These are phyloP conservation scores for Hyphopichia buzzinii DNA, from an alignment of 1,139 yeast species.

Conservation along the genomic window DNA sequence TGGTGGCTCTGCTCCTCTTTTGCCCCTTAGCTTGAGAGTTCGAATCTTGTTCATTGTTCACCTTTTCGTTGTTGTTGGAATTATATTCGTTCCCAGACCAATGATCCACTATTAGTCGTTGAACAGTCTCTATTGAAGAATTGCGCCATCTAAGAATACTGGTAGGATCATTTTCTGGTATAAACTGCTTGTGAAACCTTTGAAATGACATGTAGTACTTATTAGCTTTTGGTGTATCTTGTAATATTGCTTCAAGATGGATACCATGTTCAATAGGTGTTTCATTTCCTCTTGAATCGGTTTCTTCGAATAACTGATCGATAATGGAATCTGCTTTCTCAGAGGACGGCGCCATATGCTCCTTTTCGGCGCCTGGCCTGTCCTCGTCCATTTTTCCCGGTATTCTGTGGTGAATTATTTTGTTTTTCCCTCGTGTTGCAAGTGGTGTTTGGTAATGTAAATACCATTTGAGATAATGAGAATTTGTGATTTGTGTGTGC, in stretches of 20 bases:
- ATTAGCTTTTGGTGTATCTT: slow-evolving; percentile 29
- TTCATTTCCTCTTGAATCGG: background rate
- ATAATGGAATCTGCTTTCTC: too few species aligned
- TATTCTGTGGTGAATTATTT: too few species aligned
- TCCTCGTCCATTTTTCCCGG: too few species aligned
- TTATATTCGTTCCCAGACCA: slow-evolving; percentile 22
- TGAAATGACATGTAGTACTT: slow-evolving; percentile 34
- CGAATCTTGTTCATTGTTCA: too few species aligned
- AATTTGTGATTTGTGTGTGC: too few species aligned
- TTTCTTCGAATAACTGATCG: slow-evolving; percentile 1
- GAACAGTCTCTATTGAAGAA: slow-evolving; percentile 28
- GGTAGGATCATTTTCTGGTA: slow-evolving; percentile 14
- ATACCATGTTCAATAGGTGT: background rate
- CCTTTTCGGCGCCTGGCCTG: too few species aligned
- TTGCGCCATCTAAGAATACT: slow-evolving; percentile 34
- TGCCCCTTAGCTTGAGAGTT: background rate
- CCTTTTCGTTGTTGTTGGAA: too few species aligned
- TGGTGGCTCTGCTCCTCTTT: slow-evolving; percentile 3
- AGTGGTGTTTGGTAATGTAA: too few species aligned
- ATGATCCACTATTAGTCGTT: slow-evolving; percentile 25
- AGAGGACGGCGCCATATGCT: too few species aligned
- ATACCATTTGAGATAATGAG: too few species aligned
- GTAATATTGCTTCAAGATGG: slow-evolving; percentile 40
- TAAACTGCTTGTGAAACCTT: slow-evolving; percentile 35
- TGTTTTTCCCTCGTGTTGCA: too few species aligned